Conservation (phyloP, 495 filamentous ascomycete species). For the Penicillium malachiteum region DNA sequence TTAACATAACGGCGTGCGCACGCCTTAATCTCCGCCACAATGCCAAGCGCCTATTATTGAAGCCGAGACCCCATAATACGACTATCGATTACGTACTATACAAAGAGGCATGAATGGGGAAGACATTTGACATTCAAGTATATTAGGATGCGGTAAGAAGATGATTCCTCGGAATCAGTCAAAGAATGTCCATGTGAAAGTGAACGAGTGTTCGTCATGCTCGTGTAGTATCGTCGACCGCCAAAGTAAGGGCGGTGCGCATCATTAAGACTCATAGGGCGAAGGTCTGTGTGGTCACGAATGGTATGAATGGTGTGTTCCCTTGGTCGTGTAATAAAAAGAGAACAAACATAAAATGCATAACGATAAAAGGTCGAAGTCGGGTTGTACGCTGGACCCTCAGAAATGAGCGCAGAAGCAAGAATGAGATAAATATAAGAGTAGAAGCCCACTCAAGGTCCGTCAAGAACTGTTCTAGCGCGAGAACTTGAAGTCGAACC, state of each 20-base stretch:
- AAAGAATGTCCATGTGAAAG: neutral
- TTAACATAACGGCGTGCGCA: neutral
- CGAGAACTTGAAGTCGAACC: no score
- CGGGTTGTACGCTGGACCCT: no score
- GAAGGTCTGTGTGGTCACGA: neutral
- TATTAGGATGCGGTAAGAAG: slow-evolving; percentile 13
- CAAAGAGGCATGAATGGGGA: neutral
- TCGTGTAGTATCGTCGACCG: slow-evolving; percentile 19
- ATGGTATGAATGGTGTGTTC: no score
- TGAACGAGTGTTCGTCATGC: slow-evolving; percentile 9
- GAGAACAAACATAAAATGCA: no score
- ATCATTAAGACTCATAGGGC: slow-evolving; percentile 13
- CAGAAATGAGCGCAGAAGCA: neutral
- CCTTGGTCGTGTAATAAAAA: no score
- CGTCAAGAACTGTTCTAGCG: no score
- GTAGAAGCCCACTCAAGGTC: no score
- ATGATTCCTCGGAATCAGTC: neutral
- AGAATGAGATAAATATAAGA: neutral
- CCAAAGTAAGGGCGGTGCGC: slow-evolving; percentile 5
- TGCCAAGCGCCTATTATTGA: slow-evolving; percentile 5
- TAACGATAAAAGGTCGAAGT: slow-evolving; percentile 11
- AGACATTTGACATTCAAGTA: slow-evolving; percentile 19
- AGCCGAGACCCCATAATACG: neutral
- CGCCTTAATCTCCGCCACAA: slow-evolving; percentile 4
- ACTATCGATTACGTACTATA: neutral